Percentiles rank a stretch among this genome's conserved stretches.
Evolutionary conservation across 139 green algal species (phyloP).

Genomic region (Picochlorum sp.): DNA sequence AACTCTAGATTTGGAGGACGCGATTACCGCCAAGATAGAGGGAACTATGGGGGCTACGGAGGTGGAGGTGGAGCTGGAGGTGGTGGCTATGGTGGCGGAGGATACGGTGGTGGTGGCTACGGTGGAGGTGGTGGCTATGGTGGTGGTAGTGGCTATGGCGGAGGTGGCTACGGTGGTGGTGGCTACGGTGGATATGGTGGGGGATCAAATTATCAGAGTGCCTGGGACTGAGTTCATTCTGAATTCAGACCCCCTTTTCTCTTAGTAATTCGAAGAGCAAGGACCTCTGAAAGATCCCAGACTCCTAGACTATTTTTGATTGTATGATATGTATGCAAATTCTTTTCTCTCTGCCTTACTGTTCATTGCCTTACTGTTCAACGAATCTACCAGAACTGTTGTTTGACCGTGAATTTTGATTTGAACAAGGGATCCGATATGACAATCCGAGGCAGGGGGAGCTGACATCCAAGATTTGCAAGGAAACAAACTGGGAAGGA

Average conservation of each 20-base stretch:
- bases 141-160: conserved; percentile 15
- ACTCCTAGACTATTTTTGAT: neutral
- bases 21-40: conserved; percentile 51
- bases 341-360: neutral
- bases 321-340: neutral
- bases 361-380: neutral
- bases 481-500: too few species aligned
- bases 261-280: neutral
- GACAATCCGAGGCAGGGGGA: too few species aligned
- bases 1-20: conserved; percentile 72
- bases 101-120: conserved; percentile 28
- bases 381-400: neutral
- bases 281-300: too few species aligned
- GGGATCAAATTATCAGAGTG: neutral
- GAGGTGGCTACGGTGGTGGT: conserved; percentile 7
- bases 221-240: conserved; percentile 15
- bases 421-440: too few species aligned
- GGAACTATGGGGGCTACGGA: conserved; percentile 9
- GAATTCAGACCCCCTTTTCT: neutral
- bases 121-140: conserved; percentile 22
- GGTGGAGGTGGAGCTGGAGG: conserved; percentile 18
- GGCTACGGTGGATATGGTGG: conserved; percentile 4
- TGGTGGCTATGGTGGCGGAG: conserved; percentile 20
- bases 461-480: too few species aligned
- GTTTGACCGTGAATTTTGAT: neutral